Evolutionary conservation across 2,329 filamentous ascomycete species (phyloP), one percentile per base, ranked within the genome.

Genomic region (Escovopsis weberi): DNA sequence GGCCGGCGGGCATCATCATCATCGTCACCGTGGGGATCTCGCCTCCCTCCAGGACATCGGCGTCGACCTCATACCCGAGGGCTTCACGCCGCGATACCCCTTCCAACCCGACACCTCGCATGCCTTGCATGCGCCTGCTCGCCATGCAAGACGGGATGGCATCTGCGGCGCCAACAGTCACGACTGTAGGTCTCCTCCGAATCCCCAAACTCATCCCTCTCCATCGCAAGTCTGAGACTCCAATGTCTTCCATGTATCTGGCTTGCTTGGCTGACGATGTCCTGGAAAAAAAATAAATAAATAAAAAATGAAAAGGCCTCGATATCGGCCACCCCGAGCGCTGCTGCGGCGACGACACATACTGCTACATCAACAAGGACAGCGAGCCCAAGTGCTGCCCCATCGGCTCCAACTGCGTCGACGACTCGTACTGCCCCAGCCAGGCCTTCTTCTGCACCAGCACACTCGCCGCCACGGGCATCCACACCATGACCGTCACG

Each of bases 331-430:
- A 57, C 38, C 48, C 53, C 10, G 53, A 57, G 19, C 41, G 52
- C 6, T 72, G 68, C 58, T 72, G 68, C 51, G 45, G 51, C 18
- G 64, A 71, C 48, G 51, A 59, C 12, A 51, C 56, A 37, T 72
- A 70, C 53, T 72, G 68, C 56, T 68, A 67, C 50, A 45, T 70
- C 43, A 58, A 62, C 49, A 48, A 51, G 6, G 47, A 50, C 18
- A 54, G 54, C 28, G 47, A 53, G 4, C 46, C 59, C 5, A 53
- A 53, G 40, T 71, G 68, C 55, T 72, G 68, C 48, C 55, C 58
- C 30, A 57, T 65, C 46, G 63, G 64, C 26, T 64, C 59, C 40
- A 54, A 61, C 47, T 71, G 68, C 56, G 39, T 52, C 46, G 44
- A 43, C 45, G 57, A 65, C 53, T 59, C 60, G 4, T 48, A 47